Evolutionary conservation across 176 grass and related monocot genomes (phyloP).

Genomic region (Musa troglodytarum): DNA sequence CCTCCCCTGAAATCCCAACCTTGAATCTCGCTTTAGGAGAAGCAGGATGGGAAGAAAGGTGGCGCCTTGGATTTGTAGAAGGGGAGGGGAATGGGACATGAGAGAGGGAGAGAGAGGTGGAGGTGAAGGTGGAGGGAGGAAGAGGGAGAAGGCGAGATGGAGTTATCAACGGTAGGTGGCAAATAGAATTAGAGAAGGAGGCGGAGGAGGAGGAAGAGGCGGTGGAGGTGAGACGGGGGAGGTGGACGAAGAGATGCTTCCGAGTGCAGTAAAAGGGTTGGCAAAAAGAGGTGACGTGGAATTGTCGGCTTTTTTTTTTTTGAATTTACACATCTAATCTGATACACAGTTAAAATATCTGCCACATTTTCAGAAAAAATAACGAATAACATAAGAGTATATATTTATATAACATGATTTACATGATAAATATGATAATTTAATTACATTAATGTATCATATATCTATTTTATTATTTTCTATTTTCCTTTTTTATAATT

Average conservation of each 20-base stretch:
- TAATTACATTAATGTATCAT: no score
- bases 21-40: background rate
- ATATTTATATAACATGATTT: no score
- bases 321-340: slow-evolving; percentile 1
- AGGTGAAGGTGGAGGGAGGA: background rate
- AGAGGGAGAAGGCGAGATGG: background rate
- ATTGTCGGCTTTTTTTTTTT: background rate
- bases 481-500: no score
- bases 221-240: background rate
- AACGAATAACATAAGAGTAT: no score
- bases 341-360: no score
- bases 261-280: slow-evolving; percentile 17
- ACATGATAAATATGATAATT: no score
- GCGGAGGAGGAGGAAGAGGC: background rate
- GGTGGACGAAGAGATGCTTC: background rate
- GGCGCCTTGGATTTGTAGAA: slow-evolving; percentile 3
- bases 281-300: background rate
- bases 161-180: slow-evolving; percentile 23
- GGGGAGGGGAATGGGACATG: slow-evolving; percentile 20
- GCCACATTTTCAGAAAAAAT: no score
- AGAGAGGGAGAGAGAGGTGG: slow-evolving; percentile 5
- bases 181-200: background rate
- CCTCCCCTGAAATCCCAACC: background rate
- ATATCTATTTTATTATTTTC: no score
- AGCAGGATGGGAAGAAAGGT: slow-evolving; percentile 5